Evolutionary conservation across 78 protist genomes (phyloP), one percentile per base, ranked within the genome.

Genomic region (Chrysochromulina tobinii): DNA sequence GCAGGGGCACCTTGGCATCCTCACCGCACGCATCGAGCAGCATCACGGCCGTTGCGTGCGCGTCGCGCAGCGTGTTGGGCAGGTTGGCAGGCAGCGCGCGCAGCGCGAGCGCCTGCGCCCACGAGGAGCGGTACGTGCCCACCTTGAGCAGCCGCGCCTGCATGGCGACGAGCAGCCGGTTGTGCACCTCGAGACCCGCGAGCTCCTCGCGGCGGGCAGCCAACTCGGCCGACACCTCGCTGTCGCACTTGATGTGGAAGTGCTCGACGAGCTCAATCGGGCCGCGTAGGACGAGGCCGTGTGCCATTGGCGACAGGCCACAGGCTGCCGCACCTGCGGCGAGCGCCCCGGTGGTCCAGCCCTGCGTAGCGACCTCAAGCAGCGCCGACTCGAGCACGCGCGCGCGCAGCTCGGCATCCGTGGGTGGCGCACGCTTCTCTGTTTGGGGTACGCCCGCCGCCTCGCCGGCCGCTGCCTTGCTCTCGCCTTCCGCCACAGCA

Each of bases 101-200:
- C 58, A 75, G 23, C 51, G 83, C 83, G 23, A 75, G 83, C 55
- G 83, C 81, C 81, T 75, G 83, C 83, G 83, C 27, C 83, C 83
- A 75, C 21, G 54, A 50, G 12, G 51, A 11, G 14, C 7, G 20
- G 57, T 75, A 50, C n/a, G 83, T 54, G 4, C 12, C 27, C 23
- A 75, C 27, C 57, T 50, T 38, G 25, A 0, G 3, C 27, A 75
- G 83, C 27, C 83, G 54, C 27, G 83, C 15, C 83, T 75, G 27
- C 12, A 75, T 75, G n/a, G 83, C 83, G 18, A 75, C 3, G 3
- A 50, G 4, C 27, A 75, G 83, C 18, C 83, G 54, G 58, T 75
- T 75, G 20, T 75, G 54, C 58, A 50, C 58, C 83, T 75, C 83
- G 12, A 75, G 83, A 54, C 4, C 23, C 57, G 3, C 57, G 12